Evolutionary conservation across 225 moss, liverwort and hornwort genomes (phyloP), one percentile per base, ranked within the genome.

Genomic region (Polytrichum formosum): DNA sequence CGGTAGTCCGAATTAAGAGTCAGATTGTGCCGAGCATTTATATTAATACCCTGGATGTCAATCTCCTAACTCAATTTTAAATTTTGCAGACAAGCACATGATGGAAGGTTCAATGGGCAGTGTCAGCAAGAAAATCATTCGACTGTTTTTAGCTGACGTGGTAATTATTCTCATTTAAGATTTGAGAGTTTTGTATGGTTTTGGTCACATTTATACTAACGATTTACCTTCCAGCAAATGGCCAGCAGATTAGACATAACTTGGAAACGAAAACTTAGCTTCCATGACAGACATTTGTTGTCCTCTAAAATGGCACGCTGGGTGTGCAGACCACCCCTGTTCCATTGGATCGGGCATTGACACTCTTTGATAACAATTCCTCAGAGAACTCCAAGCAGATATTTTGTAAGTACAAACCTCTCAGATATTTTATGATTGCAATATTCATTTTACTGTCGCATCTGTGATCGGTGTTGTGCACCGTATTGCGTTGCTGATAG

Each of bases 91-190:
- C 66, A 67, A 67, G 68, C 71, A 67, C 67, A 74, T 80, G 22
- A 62, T 75, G 71, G 81, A 90, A 67, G 81, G 81, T 46, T 76
- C 87, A 66, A 77, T 92, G 71, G 74, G 79, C 70, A 56, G 72
- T 33, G 80, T 97, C 18, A 88, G 90, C 74, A 90, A 78, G 67
- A 84, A 81, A 67, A 85, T 97, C 19, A 56, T 97, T 70, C 86
- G 83, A 73, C 76, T 91, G 5, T 97, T 97, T 73, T 72, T 94
- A 28, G 67, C 75, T 25, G 86, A 94, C 67, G 85, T 88, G 90
- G 96, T 97, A 89, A 29, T 82, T 71, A 21, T 33, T 2, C 16
- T 46, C 46, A 46, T 13, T 46, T 46, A 13, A 46, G 46, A 2
- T 3, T 46, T 46, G 46, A 16, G 4, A 46, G 0, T 13, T 46